Conservation (phyloP, 768 basidiomycete species). For the Psilocybe tampanensis region DNA sequence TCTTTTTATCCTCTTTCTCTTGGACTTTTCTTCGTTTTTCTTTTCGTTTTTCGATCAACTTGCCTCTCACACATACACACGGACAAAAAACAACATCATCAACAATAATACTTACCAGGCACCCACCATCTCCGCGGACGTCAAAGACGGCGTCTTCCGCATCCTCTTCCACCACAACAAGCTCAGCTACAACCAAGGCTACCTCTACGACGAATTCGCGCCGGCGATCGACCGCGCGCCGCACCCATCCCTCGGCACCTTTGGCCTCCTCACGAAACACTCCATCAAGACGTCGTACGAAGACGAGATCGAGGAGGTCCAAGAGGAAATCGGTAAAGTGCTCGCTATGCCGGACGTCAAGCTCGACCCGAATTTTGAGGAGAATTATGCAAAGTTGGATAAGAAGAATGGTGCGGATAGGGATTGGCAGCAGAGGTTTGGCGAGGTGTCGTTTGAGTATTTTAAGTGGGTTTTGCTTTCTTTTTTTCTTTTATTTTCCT, state of each 20-base stretch:
- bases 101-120: too few species aligned
- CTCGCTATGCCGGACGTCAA: conserved; percentile 31
- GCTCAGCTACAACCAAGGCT: conserved; percentile 35
- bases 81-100: too few species aligned
- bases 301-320: conserved; percentile 29
- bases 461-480: conserved; percentile 26
- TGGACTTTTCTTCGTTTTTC: too few species aligned
- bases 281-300: conserved; percentile 36
- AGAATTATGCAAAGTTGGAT: conserved; percentile 28
- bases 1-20: neutral
- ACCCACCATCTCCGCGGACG: conserved; percentile 31
- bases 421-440: conserved; percentile 30
- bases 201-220: conserved; percentile 25
- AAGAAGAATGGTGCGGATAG: conserved; percentile 24
- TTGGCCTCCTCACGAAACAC: conserved; percentile 33
- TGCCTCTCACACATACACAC: too few species aligned
- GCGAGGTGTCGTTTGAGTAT: conserved; percentile 26
- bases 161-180: conserved; percentile 36
- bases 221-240: conserved; percentile 35
- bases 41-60: too few species aligned
- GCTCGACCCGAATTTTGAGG: conserved; percentile 42
- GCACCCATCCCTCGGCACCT: conserved; percentile 34
- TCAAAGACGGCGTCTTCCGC: conserved; percentile 41
- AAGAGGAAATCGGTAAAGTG: conserved; percentile 29
- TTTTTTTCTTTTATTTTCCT: neutral